A percentile compares a stretch with the other conserved stretches of the same genome.
These are phyloP conservation scores for Xylariaceae sp. DNA, from an alignment of 2,329 filamentous ascomycete species.

Conservation along the genomic window DNA sequence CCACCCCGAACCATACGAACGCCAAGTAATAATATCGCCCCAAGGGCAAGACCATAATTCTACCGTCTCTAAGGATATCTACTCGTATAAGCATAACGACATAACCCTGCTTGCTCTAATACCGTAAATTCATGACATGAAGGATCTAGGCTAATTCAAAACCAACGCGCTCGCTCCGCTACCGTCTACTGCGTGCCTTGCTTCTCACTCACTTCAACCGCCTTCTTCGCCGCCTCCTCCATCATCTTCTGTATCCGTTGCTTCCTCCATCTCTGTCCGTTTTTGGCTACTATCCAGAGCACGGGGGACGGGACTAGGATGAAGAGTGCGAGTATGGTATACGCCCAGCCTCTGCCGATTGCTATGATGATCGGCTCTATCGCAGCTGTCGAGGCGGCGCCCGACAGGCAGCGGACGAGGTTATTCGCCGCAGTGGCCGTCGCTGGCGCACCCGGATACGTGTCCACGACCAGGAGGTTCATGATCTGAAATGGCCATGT, in stretches of 20 bases:
- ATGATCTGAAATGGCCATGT: conserved; percentile 61
- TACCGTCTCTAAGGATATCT: too few species aligned
- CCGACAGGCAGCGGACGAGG: conserved; percentile 57
- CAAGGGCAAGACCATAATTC: too few species aligned
- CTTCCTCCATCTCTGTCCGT: conserved; percentile 49
- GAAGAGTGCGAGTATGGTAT: conserved; percentile 53
- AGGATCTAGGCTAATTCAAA: neutral
- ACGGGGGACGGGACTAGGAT: conserved; percentile 46
- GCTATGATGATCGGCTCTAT: conserved; percentile 54
- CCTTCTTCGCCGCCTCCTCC: conserved; percentile 30
- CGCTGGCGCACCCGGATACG: conserved; percentile 57
- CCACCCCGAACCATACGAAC: too few species aligned
- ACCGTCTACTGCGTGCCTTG: neutral
- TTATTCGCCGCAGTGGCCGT: conserved; percentile 63
- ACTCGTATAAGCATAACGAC: neutral
- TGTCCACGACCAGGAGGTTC: conserved; percentile 60
- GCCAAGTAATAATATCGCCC: too few species aligned
- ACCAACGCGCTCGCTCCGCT: neutral
- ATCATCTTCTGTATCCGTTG: conserved; percentile 42
- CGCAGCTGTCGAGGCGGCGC: conserved; percentile 55
- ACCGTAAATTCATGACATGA: neutral
- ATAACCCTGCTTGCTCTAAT: neutral
- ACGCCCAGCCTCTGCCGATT: conserved; percentile 61
- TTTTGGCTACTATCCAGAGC: conserved; percentile 46
- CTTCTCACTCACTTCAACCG: neutral